A percentile compares a stretch with the other conserved stretches of the same genome.
Conservation (phyloP, 1,284 basidiomycete species). For the Malassezia vespertilionis region DNA sequence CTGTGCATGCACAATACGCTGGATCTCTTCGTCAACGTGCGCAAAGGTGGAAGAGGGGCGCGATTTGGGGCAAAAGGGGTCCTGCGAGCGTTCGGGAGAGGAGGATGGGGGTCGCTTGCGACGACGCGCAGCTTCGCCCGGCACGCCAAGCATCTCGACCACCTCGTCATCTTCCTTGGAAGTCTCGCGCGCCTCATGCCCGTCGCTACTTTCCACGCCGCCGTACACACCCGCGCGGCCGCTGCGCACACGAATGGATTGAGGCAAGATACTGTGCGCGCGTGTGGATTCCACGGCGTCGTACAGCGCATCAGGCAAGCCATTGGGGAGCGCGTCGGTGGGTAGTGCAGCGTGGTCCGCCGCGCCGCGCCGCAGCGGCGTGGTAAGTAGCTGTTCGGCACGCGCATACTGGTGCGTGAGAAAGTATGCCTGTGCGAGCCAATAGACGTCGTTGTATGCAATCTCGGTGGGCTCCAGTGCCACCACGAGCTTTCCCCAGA, state of each 20-base stretch:
- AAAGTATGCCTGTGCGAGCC: slow-evolving; percentile 95
- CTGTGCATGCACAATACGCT: slow-evolving; percentile 8
- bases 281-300: slow-evolving; percentile 26
- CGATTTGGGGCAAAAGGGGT: slow-evolving; percentile 2
- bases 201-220: neutral
- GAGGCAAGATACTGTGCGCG: slow-evolving; percentile 22
- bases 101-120: slow-evolving; percentile 7
- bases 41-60: neutral
- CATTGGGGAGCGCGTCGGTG: neutral
- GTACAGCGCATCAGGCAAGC: slow-evolving; percentile 21
- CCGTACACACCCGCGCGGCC: neutral
- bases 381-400: slow-evolving; percentile 77
- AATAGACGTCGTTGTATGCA: slow-evolving; percentile 67
- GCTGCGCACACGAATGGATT: slow-evolving; percentile 21
- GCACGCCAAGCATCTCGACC: slow-evolving; percentile 1
- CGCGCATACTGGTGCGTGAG: slow-evolving; percentile 87
- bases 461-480: slow-evolving; percentile 60
- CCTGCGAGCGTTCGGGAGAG: neutral
- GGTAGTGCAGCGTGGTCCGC: slow-evolving; percentile 16
- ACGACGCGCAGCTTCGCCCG: neutral
- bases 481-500: slow-evolving; percentile 95
- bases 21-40: slow-evolving; percentile 12
- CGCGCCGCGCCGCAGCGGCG: slow-evolving; percentile 55
- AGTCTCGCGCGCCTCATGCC: too few relatives aligned
- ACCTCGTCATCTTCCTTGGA: slow-evolving; percentile 1